Base-by-base conservation (phyloP, 331 rosid genomes). In the Malus hybrid region DNA sequence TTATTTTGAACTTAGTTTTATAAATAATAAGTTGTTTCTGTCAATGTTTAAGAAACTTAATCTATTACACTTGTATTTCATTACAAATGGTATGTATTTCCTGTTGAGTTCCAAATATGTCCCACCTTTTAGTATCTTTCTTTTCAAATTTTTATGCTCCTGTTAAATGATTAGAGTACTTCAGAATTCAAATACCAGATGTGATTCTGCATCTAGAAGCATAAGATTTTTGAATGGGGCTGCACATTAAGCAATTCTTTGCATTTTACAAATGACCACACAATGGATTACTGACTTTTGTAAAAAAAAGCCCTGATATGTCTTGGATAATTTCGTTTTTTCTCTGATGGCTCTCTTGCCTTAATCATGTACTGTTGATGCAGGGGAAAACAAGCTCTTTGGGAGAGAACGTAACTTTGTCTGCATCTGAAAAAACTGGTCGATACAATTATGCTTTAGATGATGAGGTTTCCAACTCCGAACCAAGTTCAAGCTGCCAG, bases 301-400 rank as follows among this genome's bases (percentile, higher is more conserved):
- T 9, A 20, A 56, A 55, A n/a, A 71, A 71, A 24, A 24, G 13
- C 65, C 65, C 66, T 10, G 7, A 56, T 71, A 20, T 33, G 32
- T 32, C 57, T 12, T 33, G 32, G 66, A 70, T 24, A 70, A 24
- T 80, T 62, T 36, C 5, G 76, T 24, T 67, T 39, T 24, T 66
- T 67, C 68, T 74, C 63, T 79, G 78, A 69, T 52, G 75, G 82
- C 18, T 71, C 42, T 78, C 77, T 79, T 78, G 64, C 83, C 56
- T 82, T 82, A 71, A 76, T 76, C 70, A 64, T 64, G 10, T 8
- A 64, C 67, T 65, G 73, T 74, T 70, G 72, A 74, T 80, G 79
- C 93, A 94, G 99, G 91, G 95, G 78, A 86, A 90, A 80, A 87
- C 87, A 76, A 74, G 79, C 76, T 85, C 90, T 70, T 78, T 94